These are phyloP conservation scores for Umbelopsis sp. DNA, from an alignment of 371 early-diverging fungal genomes.

Conservation along the genomic window DNA sequence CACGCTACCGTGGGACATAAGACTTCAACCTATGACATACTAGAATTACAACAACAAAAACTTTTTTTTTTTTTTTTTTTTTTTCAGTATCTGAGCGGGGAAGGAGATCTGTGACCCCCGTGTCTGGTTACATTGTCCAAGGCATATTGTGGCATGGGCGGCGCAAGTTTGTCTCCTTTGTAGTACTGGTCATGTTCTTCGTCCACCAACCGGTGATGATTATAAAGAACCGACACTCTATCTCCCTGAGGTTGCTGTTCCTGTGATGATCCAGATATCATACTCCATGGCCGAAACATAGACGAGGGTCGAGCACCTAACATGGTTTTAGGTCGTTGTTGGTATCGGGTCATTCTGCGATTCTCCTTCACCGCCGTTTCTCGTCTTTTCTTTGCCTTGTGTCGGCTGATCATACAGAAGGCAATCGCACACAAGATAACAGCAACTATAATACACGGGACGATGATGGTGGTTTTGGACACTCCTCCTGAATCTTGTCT, in stretches of 20 bases:
- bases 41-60: not conserved
- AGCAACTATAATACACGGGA: slow-evolving; percentile 5
- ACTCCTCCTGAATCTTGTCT: slow-evolving; percentile 3
- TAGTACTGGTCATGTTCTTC: slow-evolving; percentile 12
- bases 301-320: slow-evolving; percentile 15
- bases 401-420: slow-evolving; percentile 5
- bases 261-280: slow-evolving; percentile 13
- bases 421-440: not conserved
- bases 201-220: slow-evolving; percentile 4
- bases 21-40: not conserved
- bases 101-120: not conserved
- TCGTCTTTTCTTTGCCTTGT: slow-evolving; percentile 8
- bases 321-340: slow-evolving; percentile 18
- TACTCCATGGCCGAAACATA: slow-evolving; percentile 17
- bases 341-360: not conserved
- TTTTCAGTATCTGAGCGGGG: slow-evolving; percentile 17
- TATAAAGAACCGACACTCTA: slow-evolving; percentile 9
- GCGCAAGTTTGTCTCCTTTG: not conserved
- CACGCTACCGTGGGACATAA: slow-evolving; percentile 13
- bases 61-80: not conserved
- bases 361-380: slow-evolving; percentile 4
- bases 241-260: not conserved
- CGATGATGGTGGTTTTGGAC: slow-evolving; percentile 2
- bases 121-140: slow-evolving; percentile 4
- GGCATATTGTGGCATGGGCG: slow-evolving; percentile 11